Evolutionary conservation across 2,329 filamentous ascomycete species (phyloP).

Genomic region (Beauveria scarabaeidicola): DNA sequence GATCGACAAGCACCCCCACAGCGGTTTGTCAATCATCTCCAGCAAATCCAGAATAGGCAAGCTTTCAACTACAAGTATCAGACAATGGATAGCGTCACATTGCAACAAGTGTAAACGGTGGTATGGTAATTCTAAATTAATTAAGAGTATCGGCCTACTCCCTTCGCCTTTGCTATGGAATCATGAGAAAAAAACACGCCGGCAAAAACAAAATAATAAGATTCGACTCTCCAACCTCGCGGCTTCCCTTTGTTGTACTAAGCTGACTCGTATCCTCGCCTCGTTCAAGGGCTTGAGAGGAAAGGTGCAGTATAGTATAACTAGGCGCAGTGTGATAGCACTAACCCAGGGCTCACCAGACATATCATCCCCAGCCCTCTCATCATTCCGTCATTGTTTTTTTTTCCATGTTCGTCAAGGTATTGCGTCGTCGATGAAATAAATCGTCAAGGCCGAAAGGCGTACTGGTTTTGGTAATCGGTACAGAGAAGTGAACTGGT

Average conservation of each 20-base stretch:
- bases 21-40: background rate
- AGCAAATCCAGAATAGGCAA: background rate
- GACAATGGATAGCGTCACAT: background rate
- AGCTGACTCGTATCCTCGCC: background rate
- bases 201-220: constrained; percentile 6
- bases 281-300: background rate
- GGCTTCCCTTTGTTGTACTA: background rate
- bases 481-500: constrained; percentile 24
- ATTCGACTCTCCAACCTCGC: background rate
- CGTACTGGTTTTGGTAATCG: constrained; percentile 24
- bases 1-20: constrained; percentile 9
- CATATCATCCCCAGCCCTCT: background rate
- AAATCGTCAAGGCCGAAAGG: constrained; percentile 15
- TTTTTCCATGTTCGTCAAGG: constrained; percentile 7
- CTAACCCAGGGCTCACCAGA: background rate
- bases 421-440: constrained; percentile 6
- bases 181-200: constrained; percentile 4
- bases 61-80: background rate
- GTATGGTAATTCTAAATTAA: constrained; percentile 9
- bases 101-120: background rate
- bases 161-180: constrained; percentile 11
- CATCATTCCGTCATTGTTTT: background rate
- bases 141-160: constrained; percentile 8
- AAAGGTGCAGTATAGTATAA: background rate
- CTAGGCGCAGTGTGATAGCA: background rate